Percentiles rank a stretch among this genome's conserved stretches.
Conservation (phyloP, 2,329 filamentous ascomycete species). For the Ceratocystis smalleyi region DNA sequence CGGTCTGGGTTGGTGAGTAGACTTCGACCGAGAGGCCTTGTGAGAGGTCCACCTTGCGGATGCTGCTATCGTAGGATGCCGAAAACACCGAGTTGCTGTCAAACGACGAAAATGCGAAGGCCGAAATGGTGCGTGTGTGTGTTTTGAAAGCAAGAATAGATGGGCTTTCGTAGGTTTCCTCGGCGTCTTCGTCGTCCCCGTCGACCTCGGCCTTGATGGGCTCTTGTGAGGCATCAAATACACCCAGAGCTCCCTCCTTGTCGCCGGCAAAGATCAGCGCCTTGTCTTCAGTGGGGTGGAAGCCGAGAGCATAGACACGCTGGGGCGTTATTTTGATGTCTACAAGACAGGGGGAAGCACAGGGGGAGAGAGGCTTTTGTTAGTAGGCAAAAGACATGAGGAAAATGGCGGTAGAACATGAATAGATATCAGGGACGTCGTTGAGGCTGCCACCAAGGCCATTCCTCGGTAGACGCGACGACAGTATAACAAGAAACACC, state of each 20-base stretch:
- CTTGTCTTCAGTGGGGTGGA: conserved; percentile 78
- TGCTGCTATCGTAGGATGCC: conserved; percentile 82
- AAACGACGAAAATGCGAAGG: conserved; percentile 60
- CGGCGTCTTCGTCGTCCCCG: conserved; percentile 52
- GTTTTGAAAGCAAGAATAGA: conserved; percentile 81
- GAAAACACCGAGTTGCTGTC: conserved; percentile 66
- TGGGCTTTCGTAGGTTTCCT: conserved; percentile 51
- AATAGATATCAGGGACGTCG: background rate
- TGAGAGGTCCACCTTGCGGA: conserved; percentile 69
- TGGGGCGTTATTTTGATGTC: conserved; percentile 87
- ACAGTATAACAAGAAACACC: conserved; percentile 20
- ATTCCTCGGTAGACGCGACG: background rate
- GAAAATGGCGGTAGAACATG: background rate
- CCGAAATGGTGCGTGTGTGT: conserved; percentile 75
- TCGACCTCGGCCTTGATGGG: conserved; percentile 29
- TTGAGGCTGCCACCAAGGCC: background rate
- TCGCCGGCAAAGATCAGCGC: conserved; percentile 85
- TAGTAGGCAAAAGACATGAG: background rate
- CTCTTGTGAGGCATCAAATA: conserved; percentile 75
- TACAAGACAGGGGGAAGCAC: conserved; percentile 23
- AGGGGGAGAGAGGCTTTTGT: background rate
- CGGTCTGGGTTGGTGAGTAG: conserved; percentile 55
- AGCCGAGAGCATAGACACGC: conserved; percentile 68
- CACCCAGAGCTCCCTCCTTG: conserved; percentile 77
- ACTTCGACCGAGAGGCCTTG: conserved; percentile 67